Base-by-base conservation (phyloP, 2,329 filamentous ascomycete species). In the Emmonsiellopsis sp. region DNA sequence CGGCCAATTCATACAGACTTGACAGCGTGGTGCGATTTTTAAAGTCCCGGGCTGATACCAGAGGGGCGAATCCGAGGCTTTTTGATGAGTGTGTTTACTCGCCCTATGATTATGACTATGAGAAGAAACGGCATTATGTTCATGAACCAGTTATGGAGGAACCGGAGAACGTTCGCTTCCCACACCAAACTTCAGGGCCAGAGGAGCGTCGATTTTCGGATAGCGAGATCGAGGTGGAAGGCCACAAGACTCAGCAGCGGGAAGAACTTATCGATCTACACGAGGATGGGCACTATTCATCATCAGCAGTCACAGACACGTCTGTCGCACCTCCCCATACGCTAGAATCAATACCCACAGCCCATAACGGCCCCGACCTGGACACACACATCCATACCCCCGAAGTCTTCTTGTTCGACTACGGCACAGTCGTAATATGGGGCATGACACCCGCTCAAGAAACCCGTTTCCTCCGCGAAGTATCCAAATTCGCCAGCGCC, bases 21-120 rank as follows among this genome's bases (percentile, higher is more conserved):
- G 92, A 97, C 37, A 85, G 85, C 3, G 74, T 97, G 57, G 88
- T 95, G 81, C 85, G 86, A 44, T 98, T 92, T 65, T 74, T 98
- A 57, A 98, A 98, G 68, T 88, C 89, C 33, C 81, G 88, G 55
- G 80, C 82, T 45, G 88, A 87, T 69, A 81, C 82, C 34, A 82
- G 88, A 62, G 88, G 88, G 14, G 83, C 91, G 13, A 87, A 84
- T 56, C 92, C 93, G 1, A 97, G 96, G 70, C 74, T 93, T 54
- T 96, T 96, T 62, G 93, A 98, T 68, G 93, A 98, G 70, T 98
- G 93, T 69, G 89, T 98, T 61, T 98, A 98, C 71, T 89, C 92
- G 9, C 89, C 92, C 0, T 98, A 95, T 70, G 85, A 83, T 63
- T 96, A 96, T 68, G 77, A 77, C 42, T 78, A 81, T 62, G 61